A percentile compares a stretch with the other conserved stretches of the same genome.
Evolutionary conservation across 371 early-diverging fungal genomes (phyloP).

Genomic region (Mortierella sp.): DNA sequence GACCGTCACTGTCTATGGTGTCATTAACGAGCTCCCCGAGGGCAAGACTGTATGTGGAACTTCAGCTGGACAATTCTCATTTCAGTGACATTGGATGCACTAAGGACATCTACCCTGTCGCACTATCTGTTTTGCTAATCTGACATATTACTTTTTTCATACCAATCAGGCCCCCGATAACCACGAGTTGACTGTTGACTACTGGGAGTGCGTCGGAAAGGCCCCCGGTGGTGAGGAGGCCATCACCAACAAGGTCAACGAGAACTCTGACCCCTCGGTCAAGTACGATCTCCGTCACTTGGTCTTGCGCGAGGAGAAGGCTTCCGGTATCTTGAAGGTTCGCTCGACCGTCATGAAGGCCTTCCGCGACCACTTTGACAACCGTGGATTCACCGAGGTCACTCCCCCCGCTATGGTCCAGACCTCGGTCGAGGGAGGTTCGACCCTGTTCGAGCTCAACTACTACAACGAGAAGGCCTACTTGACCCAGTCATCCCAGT

Average conservation of each 20-base stretch:
- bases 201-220: slow-evolving; percentile 94
- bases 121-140: background rate
- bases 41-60: slow-evolving; percentile 85
- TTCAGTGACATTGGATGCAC: background rate
- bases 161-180: slow-evolving; percentile 89
- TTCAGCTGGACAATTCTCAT: background rate
- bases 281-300: slow-evolving; percentile 97
- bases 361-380: slow-evolving; percentile 96
- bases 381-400: slow-evolving; percentile 90
- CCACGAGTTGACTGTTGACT: slow-evolving; percentile 96
- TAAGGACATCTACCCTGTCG: background rate
- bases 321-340: slow-evolving; percentile 92
- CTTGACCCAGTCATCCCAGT: slow-evolving; percentile 99
- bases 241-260: slow-evolving; percentile 89
- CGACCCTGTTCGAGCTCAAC: slow-evolving; percentile 96
- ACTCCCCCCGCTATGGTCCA: slow-evolving; percentile 99
- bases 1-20: slow-evolving; percentile 90
- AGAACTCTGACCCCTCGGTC: slow-evolving; percentile 91
- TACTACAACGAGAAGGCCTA: slow-evolving; percentile 99
- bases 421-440: slow-evolving; percentile 99
- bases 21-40: slow-evolving; percentile 89
- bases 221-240: slow-evolving; percentile 98
- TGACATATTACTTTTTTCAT: background rate
- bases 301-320: slow-evolving; percentile 95
- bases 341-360: slow-evolving; percentile 91